phyloP scores from a whole-genome alignment of 345 rosid genomes.

The Salix dunnii region DNA sequence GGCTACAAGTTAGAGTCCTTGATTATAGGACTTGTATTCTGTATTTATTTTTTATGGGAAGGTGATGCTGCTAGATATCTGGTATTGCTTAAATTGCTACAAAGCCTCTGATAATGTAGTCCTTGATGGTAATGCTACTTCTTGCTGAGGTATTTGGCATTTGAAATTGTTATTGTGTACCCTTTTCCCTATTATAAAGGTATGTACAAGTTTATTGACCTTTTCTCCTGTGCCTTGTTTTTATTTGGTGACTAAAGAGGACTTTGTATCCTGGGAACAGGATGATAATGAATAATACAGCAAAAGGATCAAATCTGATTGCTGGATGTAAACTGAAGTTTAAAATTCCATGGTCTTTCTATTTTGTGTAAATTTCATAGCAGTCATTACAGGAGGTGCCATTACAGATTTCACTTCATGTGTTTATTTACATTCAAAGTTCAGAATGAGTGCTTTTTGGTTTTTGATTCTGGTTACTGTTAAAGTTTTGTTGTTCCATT shows the following conservation, averaged over 20 bases:
- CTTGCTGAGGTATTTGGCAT: neutral
- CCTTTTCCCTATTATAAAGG: neutral
- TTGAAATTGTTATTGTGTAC: neutral
- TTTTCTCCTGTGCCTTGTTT: neutral
- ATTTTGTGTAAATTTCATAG: neutral
- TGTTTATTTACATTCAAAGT: neutral
- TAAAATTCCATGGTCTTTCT: neutral
- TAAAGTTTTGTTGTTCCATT: neutral
- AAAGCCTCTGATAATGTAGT: neutral
- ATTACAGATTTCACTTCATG: neutral
- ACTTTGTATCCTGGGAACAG: neutral
- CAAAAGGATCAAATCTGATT: neutral
- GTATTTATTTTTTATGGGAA: neutral
- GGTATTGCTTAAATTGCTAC: neutral
- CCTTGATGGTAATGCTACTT: neutral
- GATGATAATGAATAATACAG: neutral
- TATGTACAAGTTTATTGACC: neutral
- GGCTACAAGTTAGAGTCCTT: neutral
- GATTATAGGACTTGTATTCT: neutral
- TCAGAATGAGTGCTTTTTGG: neutral
- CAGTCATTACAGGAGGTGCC: too few species aligned
- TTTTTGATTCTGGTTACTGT: constrained; percentile 8
- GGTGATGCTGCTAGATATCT: neutral
- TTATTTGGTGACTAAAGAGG: neutral
- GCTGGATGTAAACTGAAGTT: neutral